Evolutionary conservation across 2,329 filamentous ascomycete species (phyloP).

Genomic region (Rosellinia necatrix): DNA sequence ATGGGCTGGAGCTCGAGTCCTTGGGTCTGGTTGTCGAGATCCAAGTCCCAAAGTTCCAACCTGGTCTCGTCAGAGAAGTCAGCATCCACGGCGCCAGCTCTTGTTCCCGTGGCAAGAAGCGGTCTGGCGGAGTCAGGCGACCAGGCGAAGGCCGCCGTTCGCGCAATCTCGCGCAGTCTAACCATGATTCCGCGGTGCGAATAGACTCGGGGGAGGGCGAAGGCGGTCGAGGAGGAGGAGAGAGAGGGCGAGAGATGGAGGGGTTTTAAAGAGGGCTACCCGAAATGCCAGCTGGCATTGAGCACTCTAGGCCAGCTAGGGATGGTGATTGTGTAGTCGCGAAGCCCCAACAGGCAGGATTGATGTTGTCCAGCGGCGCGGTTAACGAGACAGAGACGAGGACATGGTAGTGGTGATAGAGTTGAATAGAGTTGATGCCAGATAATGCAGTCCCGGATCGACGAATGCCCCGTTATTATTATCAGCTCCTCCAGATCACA

Average conservation of each 20-base stretch:
- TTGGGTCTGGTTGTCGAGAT: slow-evolving; percentile 75
- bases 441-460: slow-evolving; percentile 27
- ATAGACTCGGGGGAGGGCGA: slow-evolving; percentile 37
- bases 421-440: slow-evolving; percentile 29
- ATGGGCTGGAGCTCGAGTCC: slow-evolving; percentile 84
- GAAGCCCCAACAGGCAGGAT: slow-evolving; percentile 17
- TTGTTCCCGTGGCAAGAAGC: slow-evolving; percentile 88
- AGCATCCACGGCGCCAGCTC: slow-evolving; percentile 91
- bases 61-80: slow-evolving; percentile 98
- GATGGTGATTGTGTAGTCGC: slow-evolving; percentile 19
- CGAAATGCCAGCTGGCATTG: slow-evolving; percentile 41
- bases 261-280: slow-evolving; percentile 25
- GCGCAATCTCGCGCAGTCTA: slow-evolving; percentile 91
- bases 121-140: slow-evolving; percentile 79
- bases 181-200: slow-evolving; percentile 68
- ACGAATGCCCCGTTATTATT: slow-evolving; percentile 23
- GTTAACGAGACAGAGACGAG: slow-evolving; percentile 5
- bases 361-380: slow-evolving; percentile 11
- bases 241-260: no score
- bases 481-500: slow-evolving; percentile 9
- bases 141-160: slow-evolving; percentile 98
- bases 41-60: slow-evolving; percentile 94
- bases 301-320: slow-evolving; percentile 43
- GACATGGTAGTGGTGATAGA: slow-evolving; percentile 21
- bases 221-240: slow-evolving; percentile 16